Evolutionary conservation across 768 basidiomycete genomes (phyloP), one percentile per base, ranked within the genome.

Genomic region (Lactarius tabidus): DNA sequence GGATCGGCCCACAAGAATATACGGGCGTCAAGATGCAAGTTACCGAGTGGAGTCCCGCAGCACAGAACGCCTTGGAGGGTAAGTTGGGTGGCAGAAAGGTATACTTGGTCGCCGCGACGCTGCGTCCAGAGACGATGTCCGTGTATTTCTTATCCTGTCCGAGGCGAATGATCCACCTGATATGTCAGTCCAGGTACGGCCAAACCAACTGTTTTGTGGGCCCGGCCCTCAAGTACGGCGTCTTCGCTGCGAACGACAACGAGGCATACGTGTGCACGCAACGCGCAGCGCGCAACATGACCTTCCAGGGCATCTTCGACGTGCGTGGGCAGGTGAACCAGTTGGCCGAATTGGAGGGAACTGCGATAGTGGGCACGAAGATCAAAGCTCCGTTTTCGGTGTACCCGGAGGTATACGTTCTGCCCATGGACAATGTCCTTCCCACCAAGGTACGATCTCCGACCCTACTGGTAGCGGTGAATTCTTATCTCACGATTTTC

Each of bases 201-300:
- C 95, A 98, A 78, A 98, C 95, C 2, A 98, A 98, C 75, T 95
- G 95, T 76, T 99, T 95, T 74, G 95, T 99, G 59, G 93, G 94
- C 43, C 86, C 93, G 0, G 76, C 81, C 51, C 87, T 98, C 79
- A 93, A 91, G 68, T 99, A 99, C 73, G 95, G 94, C 41, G 78
- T 99, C 38, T 98, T 90, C 75, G 87, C 89, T n/a, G 84, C 87
- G 59, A 92, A 90, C 73, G 89, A 90, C 76, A 82, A 85, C 41
- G 93, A 94, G 70, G 90, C 94, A 26, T 98, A 90, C 79, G 79
- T 99, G 6, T 88, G 92, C 76, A 95, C 95, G 14, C 77, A 87
- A 65, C 91, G 95, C 53, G 87, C 95, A 0, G 95, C 93, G 6
- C 87, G 96, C n/a, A 98, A 97, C 75, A 97, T 98, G 95, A 85